Evolutionary conservation across 129 eudicot genomes (phyloP), one percentile per base, ranked within the genome.

Genomic region (Helichrysum umbraculigerum): DNA sequence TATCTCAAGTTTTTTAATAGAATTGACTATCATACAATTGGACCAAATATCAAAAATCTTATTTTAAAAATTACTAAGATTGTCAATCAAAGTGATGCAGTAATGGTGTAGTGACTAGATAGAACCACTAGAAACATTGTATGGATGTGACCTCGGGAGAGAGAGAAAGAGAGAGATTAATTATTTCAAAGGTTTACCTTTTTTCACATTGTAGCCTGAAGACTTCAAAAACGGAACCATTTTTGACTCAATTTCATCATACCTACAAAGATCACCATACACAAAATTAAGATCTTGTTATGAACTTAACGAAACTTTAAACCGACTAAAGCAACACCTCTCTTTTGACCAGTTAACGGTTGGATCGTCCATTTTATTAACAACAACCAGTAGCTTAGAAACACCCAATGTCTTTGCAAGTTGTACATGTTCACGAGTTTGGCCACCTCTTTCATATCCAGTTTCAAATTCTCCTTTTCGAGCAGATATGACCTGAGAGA

Each of bases 381-480:
- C 98, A 42, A 93, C 98, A 71, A 93, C 98, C 25, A 93, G 79
- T 61, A 93, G 82, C 84, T 91, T 93, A 50, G 96, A 80, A 64
- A 93, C 98, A 76, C 98, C 98, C 79, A 93, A 78, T 35, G 98
- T 93, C 84, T 93, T 93, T 73, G 98, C 98, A 52, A 93, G 98
- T 59, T 86, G 92, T 67, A 93, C 98, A 91, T 93, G 98, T 68
- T 93, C 98, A 54, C 98, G 93, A n/a, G 98, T 93, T 84, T 93
- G 98, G 51, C 98, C 98, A 82, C 98, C 98, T 86, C 85, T 91
- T 79, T 93, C 98, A 79, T 85, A 93, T 42, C 98, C 98, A 73
- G 98, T 93, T 86, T 93, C 98, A 86, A 93, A 93, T 85, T 93
- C 98, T 32, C 98, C 98, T 81, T 91, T 93, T 12, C 98, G 92